phyloP scores from a whole-genome alignment of 148 eudicot species.

The Pouteria glomerata region DNA sequence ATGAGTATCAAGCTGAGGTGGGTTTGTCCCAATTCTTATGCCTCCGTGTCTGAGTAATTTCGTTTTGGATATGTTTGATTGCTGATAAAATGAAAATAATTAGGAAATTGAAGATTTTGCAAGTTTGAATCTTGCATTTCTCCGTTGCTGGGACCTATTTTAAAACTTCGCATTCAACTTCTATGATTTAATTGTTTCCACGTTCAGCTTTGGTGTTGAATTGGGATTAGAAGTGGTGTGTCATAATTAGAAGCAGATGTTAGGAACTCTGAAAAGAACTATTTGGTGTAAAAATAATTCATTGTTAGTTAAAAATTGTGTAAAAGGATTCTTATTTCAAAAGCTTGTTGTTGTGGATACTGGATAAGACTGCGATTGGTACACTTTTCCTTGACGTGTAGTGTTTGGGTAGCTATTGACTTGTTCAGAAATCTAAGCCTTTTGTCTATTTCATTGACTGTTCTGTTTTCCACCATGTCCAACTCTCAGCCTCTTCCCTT shows the following conservation, averaged over 20 bases:
- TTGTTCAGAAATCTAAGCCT: not conserved
- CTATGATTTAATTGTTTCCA: no score
- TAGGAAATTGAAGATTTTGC: not conserved
- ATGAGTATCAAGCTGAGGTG: slow-evolving; percentile 97
- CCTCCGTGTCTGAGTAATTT: not conserved
- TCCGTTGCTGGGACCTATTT: not conserved
- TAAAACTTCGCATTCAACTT: not conserved
- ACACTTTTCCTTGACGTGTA: not conserved
- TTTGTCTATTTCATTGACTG: not conserved
- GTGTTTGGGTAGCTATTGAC: not conserved
- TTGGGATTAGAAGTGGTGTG: not conserved
- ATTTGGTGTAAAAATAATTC: not conserved
- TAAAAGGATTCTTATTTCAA: not conserved
- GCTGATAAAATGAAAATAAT: not conserved
- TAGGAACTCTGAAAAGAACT: no score
- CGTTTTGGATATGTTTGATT: not conserved
- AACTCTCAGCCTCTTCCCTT: not conserved
- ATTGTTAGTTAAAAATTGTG: no score
- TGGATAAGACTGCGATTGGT: not conserved
- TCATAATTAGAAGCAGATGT: no score
- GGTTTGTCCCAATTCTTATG: slow-evolving; percentile 13
- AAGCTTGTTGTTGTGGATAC: not conserved
- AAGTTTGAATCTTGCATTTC: not conserved
- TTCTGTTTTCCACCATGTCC: not conserved
- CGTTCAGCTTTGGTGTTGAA: not conserved